Conservation (phyloP, 495 filamentous ascomycete species). For the Lophium mytilinum region DNA sequence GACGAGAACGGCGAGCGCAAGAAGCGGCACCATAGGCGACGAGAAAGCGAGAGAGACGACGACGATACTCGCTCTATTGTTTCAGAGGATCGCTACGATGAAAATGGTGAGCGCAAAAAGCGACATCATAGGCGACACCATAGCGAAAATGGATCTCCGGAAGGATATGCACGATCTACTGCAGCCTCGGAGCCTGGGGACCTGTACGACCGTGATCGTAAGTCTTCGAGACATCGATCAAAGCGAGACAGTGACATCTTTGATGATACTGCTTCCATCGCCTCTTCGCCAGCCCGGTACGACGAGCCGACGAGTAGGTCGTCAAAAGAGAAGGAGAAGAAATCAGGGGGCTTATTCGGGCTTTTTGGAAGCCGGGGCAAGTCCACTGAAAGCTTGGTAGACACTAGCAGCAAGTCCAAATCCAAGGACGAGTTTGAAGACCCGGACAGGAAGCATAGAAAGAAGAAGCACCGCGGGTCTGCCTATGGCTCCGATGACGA, state of each 20-base stretch:
- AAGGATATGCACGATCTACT: constrained; percentile 17
- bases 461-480: constrained; percentile 29
- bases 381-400: constrained; percentile 24
- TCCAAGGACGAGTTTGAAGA: constrained; percentile 14
- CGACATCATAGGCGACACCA: constrained; percentile 18
- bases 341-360: constrained; percentile 34
- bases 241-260: constrained; percentile 21
- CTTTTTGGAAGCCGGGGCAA: constrained; percentile 26
- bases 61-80: constrained; percentile 15
- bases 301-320: constrained; percentile 23
- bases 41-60: constrained; percentile 16
- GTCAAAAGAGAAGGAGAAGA: constrained; percentile 30
- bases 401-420: constrained; percentile 17
- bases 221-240: constrained; percentile 17
- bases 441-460: constrained; percentile 26
- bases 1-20: constrained; percentile 20
- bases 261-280: constrained; percentile 29
- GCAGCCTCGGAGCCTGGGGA: constrained; percentile 32
- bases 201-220: constrained; percentile 20
- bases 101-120: constrained; percentile 17
- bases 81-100: constrained; percentile 22
- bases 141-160: constrained; percentile 19
- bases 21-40: constrained; percentile 11
- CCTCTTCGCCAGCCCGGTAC: constrained; percentile 26
- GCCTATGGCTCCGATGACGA: constrained; percentile 25